Percentiles rank a stretch among this genome's conserved stretches.
phyloP scores from a whole-genome alignment of 345 rosid genomes.

The Linum lewisii region DNA sequence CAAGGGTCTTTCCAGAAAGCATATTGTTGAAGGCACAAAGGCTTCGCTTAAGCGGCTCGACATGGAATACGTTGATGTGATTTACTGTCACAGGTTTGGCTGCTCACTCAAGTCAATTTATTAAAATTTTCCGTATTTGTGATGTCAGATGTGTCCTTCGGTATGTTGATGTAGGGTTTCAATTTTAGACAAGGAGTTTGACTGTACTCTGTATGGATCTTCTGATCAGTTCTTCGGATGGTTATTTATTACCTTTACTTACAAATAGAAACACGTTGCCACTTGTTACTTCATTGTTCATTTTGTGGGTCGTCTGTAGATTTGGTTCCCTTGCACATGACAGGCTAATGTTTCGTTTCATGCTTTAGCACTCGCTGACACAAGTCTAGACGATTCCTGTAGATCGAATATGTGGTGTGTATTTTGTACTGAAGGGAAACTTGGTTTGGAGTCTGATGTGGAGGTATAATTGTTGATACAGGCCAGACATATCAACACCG shows the following conservation, averaged over 20 bases:
- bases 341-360: not conserved
- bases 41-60: slow-evolving; percentile 85
- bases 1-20: slow-evolving; percentile 81
- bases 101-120: not conserved
- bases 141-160: not conserved
- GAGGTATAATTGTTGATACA: slow-evolving; percentile 21
- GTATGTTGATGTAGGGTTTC: not conserved
- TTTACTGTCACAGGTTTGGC: slow-evolving; percentile 68
- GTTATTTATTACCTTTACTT: too few species aligned
- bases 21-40: slow-evolving; percentile 89
- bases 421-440: not conserved
- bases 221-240: too few species aligned
- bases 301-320: not conserved
- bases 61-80: slow-evolving; percentile 82
- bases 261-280: too few species aligned
- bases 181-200: not conserved
- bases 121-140: not conserved
- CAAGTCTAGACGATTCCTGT: not conserved
- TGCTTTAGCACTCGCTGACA: not conserved
- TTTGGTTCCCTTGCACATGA: not conserved
- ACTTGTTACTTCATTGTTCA: not conserved
- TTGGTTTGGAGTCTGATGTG: not conserved
- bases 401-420: not conserved
- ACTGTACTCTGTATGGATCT: not conserved
- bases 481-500: slow-evolving; percentile 84